Percentiles rank a stretch among this genome's conserved stretches.
Conservation (phyloP, 306 rosid species). For the Vicia villosa region DNA sequence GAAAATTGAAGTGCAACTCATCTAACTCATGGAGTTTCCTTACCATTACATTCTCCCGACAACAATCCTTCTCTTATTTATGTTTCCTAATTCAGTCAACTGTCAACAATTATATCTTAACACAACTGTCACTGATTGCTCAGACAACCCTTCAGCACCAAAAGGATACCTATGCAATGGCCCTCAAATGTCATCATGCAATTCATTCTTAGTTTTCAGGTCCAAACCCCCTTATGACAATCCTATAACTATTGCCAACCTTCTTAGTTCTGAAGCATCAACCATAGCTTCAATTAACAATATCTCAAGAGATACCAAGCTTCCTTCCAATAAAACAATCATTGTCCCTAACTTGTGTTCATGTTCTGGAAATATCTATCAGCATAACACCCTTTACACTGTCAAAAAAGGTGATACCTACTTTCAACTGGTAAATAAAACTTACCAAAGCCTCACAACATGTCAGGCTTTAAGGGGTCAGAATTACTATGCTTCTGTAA, state of each 20-base stretch:
- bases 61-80: constrained; percentile 20
- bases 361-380: constrained; percentile 54
- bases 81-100: constrained; percentile 31
- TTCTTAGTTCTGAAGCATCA: constrained; percentile 53
- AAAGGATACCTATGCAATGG: constrained; percentile 55
- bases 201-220: constrained; percentile 45
- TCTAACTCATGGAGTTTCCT: constrained; percentile 37
- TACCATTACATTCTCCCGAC: constrained; percentile 24
- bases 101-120: constrained; percentile 54
- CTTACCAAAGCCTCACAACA: constrained; percentile 55
- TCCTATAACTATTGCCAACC: constrained; percentile 46
- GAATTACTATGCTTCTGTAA: constrained; percentile 41
- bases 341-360: constrained; percentile 54
- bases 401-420: constrained; percentile 27
- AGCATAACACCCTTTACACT: constrained; percentile 47
- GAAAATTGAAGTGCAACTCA: neutral
- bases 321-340: constrained; percentile 38
- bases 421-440: constrained; percentile 11
- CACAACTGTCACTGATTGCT: constrained; percentile 37
- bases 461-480: constrained; percentile 53
- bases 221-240: constrained; percentile 41
- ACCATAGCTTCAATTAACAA: constrained; percentile 51
- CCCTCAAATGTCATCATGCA: constrained; percentile 42
- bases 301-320: constrained; percentile 31
- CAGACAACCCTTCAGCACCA: constrained; percentile 34